These are phyloP conservation scores for Gentiana dahurica DNA, from an alignment of 257 asterid genomes.

Conservation along the genomic window DNA sequence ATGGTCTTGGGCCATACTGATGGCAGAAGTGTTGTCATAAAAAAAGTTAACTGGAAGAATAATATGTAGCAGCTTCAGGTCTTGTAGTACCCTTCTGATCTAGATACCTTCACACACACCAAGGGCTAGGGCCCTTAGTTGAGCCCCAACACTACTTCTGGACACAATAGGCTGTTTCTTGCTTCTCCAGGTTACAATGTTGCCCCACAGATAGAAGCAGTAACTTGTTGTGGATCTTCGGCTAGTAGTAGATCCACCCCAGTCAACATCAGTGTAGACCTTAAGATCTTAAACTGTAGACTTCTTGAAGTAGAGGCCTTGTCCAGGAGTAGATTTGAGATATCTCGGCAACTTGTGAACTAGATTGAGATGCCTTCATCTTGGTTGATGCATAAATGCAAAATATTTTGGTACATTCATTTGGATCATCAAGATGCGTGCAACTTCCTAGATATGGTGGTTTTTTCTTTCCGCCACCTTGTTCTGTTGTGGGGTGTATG, in stretches of 20 bases:
- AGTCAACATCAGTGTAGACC: neutral
- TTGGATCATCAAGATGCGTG: too few species aligned
- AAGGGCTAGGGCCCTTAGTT: neutral
- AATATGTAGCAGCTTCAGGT: neutral
- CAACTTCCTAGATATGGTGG: too few species aligned
- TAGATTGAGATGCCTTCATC: neutral
- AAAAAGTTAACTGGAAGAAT: neutral
- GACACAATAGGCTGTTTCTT: neutral
- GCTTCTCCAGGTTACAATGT: neutral
- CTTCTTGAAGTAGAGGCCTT: neutral
- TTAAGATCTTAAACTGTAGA: neutral
- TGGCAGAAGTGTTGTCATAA: too few species aligned
- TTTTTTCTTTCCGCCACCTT: too few species aligned
- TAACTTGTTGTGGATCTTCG: neutral
- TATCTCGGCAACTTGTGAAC: neutral
- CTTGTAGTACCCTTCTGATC: too few species aligned
- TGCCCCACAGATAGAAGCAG: neutral
- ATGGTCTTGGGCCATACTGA: too few species aligned
- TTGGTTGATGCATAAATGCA: too few species aligned
- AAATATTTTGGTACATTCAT: too few species aligned
- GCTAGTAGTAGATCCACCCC: neutral
- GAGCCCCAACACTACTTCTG: neutral
- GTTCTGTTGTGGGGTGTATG: too few species aligned
- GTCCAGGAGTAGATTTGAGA: neutral
- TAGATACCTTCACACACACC: neutral